These are phyloP conservation scores for Nakaseomyces glabratus DNA, from an alignment of 1,139 yeast genomes.

Conservation along the genomic window DNA sequence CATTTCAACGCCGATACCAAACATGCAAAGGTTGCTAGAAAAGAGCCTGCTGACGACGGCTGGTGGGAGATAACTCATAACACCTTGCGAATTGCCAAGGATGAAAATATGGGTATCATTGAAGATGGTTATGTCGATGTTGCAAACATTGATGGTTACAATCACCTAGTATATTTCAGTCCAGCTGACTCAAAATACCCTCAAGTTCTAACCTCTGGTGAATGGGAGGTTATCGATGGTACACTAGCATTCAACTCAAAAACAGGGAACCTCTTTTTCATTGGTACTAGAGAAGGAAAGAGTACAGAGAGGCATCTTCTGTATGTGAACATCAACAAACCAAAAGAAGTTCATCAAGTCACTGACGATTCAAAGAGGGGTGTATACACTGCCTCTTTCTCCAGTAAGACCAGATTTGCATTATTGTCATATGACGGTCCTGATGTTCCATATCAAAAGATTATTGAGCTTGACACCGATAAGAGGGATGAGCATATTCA, in stretches of 20 bases:
- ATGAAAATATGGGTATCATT: conserved; percentile 34
- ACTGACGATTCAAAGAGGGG: conserved; percentile 54
- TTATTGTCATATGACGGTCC: conserved; percentile 60
- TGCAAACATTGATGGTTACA: conserved; percentile 51
- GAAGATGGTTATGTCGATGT: conserved; percentile 68
- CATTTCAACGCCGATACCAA: conserved; percentile 39
- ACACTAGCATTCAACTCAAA: conserved; percentile 52
- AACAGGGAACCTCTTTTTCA: conserved; percentile 53
- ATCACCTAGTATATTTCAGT: conserved; percentile 66
- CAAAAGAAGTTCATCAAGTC: conserved; percentile 39
- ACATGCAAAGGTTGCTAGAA: conserved; percentile 35
- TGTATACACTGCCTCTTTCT: conserved; percentile 59
- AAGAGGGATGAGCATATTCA: conserved; percentile 13
- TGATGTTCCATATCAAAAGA: conserved; percentile 52
- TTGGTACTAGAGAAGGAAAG: conserved; percentile 48
- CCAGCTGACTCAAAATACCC: conserved; percentile 44
- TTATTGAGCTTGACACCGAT: conserved; percentile 41
- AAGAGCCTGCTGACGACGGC: conserved; percentile 43
- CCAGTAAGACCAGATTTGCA: conserved; percentile 56
- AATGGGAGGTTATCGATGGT: conserved; percentile 64
- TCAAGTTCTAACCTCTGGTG: conserved; percentile 46
- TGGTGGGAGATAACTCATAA: conserved; percentile 80
- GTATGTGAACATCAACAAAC: conserved; percentile 38
- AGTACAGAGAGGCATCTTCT: conserved; percentile 57
- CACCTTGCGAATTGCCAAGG: conserved; percentile 60